Evolutionary conservation across 2,329 filamentous ascomycete species (phyloP), one percentile per base, ranked within the genome.

Genomic region (Pseudogymnoascus sp.): DNA sequence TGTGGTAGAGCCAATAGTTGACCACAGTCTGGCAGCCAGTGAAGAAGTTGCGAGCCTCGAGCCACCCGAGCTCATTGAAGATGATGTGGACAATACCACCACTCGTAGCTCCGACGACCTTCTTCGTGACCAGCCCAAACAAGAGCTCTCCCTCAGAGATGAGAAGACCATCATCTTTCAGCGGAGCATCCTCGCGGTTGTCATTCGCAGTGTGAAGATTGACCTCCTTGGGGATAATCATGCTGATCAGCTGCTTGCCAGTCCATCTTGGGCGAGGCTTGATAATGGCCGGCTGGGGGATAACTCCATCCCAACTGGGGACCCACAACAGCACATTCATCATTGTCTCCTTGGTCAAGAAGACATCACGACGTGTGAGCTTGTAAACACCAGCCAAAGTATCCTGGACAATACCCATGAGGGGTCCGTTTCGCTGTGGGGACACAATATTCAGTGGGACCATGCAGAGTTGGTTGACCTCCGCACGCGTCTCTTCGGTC

Each of bases 361-460:
- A 97, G 30, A 91, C 86, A 74, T 99, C 94, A 73, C 92, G 87
- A 69, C 92, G 89, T 70, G 90, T 96, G 69, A 99, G 87, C 80
- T 99, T 99, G 84, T 97, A 99, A 45, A 92, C 88, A 77, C 95
- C 94, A 68, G 92, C 94, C 64, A 99, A 82, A 23, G 93, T 96
- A 75, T 99, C 94, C 75, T 99, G 94, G 22, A 99, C 94, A 69
- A 99, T 97, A 85, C 95, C 95, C 95, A 99, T 99, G 62, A 99
- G 82, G 55, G 94, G 95, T 63, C 91, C 90, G 76, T 99, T 99
- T 72, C 92, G 88, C 76, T 99, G 94, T 4, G 94, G 94, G 1
- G 95, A 99, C 8, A 99, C 95, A 71, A 99, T 97, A 75, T 99
- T 97, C 69, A 94, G 84, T 0, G 94, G 94, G n/a, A 99, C 94